These are phyloP conservation scores for Poterioochromonas sp. DNA, from an alignment of 352 stramenopile species.

Conservation along the genomic window DNA sequence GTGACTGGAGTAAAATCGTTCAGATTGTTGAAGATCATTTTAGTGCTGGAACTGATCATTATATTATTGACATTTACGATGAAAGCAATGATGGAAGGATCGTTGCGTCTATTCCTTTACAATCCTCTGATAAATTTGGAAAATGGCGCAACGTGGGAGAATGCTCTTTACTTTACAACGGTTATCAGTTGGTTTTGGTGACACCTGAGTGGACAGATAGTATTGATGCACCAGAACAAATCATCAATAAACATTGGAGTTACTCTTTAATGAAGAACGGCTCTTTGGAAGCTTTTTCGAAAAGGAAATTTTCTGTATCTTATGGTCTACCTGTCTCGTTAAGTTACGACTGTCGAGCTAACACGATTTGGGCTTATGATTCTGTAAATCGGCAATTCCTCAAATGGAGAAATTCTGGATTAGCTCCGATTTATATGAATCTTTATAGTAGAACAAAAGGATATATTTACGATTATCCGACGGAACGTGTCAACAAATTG, in stretches of 20 bases:
- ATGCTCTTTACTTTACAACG: background rate
- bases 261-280: too few relatives aligned
- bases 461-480: too few relatives aligned
- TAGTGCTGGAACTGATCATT: background rate
- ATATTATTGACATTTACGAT: background rate
- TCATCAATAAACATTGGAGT: background rate
- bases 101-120: background rate
- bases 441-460: background rate
- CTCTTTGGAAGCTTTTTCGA: background rate
- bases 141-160: background rate
- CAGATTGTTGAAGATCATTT: background rate
- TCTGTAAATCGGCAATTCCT: background rate
- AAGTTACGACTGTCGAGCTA: background rate
- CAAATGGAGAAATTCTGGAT: background rate
- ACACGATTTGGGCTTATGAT: constrained; percentile 1
- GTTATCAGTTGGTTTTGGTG: background rate
- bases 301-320: too few relatives aligned
- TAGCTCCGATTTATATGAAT: background rate
- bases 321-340: background rate
- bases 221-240: background rate
- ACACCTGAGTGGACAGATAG: background rate
- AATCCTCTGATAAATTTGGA: background rate
- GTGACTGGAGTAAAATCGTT: background rate
- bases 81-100: background rate
- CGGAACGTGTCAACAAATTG: background rate